Conservation (phyloP, 371 early-diverging fungal species). For the Haplosporangium sp. region DNA sequence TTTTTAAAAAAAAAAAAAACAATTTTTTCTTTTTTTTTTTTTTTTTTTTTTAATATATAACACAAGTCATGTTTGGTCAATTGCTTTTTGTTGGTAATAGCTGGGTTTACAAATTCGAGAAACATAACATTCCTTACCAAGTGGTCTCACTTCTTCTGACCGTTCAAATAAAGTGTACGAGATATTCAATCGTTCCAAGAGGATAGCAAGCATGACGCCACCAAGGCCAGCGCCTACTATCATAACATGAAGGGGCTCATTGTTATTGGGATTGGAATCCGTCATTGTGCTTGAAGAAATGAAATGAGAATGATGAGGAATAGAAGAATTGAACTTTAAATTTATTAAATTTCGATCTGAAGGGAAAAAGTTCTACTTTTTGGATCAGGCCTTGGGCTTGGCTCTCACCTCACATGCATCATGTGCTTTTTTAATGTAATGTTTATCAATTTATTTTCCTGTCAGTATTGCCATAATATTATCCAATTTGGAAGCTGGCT, state of each 20-base stretch:
- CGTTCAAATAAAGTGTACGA: slow-evolving; percentile 11
- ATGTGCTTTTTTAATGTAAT: too few relatives aligned
- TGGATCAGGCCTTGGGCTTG: too few relatives aligned
- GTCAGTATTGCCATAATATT: slow-evolving; percentile 51
- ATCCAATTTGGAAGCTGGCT: slow-evolving; percentile 30
- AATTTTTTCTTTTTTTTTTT: background rate
- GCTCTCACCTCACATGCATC: too few relatives aligned
- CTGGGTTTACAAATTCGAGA: too few relatives aligned
- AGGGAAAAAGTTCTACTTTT: too few relatives aligned
- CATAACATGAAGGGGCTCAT: slow-evolving; percentile 6
- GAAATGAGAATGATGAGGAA: too few relatives aligned
- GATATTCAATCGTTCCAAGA: slow-evolving; percentile 18
- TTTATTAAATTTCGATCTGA: too few relatives aligned
- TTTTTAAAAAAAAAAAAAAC: too few relatives aligned
- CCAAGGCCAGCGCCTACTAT: slow-evolving; percentile 35
- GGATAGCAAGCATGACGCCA: slow-evolving; percentile 26
- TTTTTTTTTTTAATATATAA: too few relatives aligned
- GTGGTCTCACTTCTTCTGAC: slow-evolving; percentile 6
- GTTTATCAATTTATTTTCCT: slow-evolving; percentile 23
- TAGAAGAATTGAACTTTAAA: too few relatives aligned
- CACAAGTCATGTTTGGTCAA: too few relatives aligned
- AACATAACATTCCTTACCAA: slow-evolving; percentile 9
- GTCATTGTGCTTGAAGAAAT: background rate
- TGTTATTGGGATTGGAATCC: background rate
- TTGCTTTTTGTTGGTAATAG: too few relatives aligned